Conservation (phyloP, 140 eudicot species). For the Bidens hawaiensis region DNA sequence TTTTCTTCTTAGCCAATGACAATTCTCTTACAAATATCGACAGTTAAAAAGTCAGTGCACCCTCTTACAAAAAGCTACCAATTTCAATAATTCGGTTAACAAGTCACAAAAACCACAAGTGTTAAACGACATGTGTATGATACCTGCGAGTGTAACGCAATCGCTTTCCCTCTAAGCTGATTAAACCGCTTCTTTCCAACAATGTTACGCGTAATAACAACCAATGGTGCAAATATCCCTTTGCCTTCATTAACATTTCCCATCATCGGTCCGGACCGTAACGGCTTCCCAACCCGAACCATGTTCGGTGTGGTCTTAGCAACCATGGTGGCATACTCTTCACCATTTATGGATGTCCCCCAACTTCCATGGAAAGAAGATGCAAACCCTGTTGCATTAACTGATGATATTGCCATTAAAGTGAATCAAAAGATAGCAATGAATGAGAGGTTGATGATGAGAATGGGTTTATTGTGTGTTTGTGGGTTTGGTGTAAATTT, state of each 20-base stretch:
- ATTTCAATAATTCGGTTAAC: background rate
- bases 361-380: conserved; percentile 67
- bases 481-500: conserved; percentile 42
- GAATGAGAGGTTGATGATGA: no score
- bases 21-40: background rate
- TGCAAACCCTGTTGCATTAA: conserved; percentile 46
- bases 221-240: conserved; percentile 89
- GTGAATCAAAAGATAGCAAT: conserved; percentile 9
- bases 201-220: conserved; percentile 61
- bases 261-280: conserved; percentile 62
- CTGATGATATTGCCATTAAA: conserved; percentile 61
- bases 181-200: conserved; percentile 92
- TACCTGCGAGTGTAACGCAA: conserved; percentile 99
- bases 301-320: conserved; percentile 33
- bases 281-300: conserved; percentile 47
- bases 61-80: background rate
- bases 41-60: background rate
- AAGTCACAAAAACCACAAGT: background rate
- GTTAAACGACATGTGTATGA: background rate
- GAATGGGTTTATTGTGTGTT: conserved; percentile 16
- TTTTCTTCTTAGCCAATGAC: no score
- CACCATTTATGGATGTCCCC: conserved; percentile 59
- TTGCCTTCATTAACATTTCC: conserved; percentile 90
- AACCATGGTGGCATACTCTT: conserved; percentile 35
- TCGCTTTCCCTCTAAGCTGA: conserved; percentile 97